Percentiles rank a stretch among this genome's conserved stretches.
Evolutionary conservation across 2,329 filamentous ascomycete species (phyloP).

Genomic region (Colletotrichum liriopes): DNA sequence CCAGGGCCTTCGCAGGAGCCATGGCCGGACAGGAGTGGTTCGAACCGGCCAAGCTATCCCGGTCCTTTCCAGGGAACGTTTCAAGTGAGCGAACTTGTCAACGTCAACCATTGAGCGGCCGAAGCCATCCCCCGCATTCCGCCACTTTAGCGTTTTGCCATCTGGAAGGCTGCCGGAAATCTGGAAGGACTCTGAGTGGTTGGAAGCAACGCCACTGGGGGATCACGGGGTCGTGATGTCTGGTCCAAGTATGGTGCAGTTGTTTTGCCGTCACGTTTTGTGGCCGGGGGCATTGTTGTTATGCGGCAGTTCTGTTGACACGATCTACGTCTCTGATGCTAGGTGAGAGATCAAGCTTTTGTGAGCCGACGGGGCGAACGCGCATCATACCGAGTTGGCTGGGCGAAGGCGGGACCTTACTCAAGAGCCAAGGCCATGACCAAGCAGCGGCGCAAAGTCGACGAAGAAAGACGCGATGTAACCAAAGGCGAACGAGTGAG

Average conservation of each 20-base stretch:
- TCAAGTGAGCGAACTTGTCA: constrained; percentile 24
- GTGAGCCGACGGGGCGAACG: constrained; percentile 31
- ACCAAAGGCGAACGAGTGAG: not conserved
- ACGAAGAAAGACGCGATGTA: constrained; percentile 5
- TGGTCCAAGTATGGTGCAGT: not conserved
- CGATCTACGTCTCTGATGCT: not conserved
- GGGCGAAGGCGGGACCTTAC: not conserved
- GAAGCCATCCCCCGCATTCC: constrained; percentile 32
- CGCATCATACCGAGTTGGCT: constrained; percentile 24
- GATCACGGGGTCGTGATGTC: not conserved
- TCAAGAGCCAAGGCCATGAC: not conserved
- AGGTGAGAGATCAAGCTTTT: constrained; percentile 25
- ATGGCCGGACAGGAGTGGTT: constrained; percentile 9
- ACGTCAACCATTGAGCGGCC: constrained; percentile 18
- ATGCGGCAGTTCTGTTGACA: not conserved
- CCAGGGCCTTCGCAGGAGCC: not conserved
- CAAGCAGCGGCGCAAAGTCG: not conserved
- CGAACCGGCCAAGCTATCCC: constrained; percentile 32
- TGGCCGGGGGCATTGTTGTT: not conserved
- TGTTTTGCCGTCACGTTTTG: not conserved
- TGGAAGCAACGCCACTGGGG: not conserved
- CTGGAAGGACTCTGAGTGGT: not conserved
- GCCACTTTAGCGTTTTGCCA: not conserved
- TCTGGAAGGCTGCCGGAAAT: constrained; percentile 9
- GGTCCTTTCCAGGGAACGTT: constrained; percentile 28